Conservation (phyloP, 78 protist genomes). For the Guillardia theta region DNA sequence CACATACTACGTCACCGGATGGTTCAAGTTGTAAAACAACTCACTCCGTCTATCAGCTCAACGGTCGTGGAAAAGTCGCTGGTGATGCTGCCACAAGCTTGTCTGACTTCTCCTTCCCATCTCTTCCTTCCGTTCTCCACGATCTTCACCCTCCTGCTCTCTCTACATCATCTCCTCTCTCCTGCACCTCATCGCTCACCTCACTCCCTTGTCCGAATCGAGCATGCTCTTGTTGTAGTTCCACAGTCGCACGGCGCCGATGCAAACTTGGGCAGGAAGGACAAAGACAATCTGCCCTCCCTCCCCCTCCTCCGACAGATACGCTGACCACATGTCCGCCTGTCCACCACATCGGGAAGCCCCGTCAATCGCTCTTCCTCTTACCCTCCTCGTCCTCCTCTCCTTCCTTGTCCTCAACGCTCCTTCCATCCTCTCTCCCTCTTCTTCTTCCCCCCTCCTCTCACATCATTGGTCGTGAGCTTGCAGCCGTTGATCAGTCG, state of each 20-base stretch:
- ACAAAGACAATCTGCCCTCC: background rate
- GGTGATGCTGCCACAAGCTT: background rate
- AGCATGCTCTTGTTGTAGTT: background rate
- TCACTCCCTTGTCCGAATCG: background rate
- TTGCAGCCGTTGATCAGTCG: background rate
- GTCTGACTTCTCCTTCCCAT: background rate
- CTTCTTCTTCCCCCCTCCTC: too few species aligned
- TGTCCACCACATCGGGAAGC: background rate
- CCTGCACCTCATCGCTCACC: background rate
- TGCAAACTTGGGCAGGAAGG: background rate
- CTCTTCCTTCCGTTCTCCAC: background rate
- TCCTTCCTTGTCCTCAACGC: too few species aligned
- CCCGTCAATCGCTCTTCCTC: background rate
- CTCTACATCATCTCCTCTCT: background rate
- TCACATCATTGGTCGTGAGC: background rate
- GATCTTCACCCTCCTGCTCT: background rate
- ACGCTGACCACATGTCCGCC: too few species aligned
- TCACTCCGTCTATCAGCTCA: too few species aligned
- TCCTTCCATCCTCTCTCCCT: too few species aligned
- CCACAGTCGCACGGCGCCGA: background rate
- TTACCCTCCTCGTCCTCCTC: too few species aligned
- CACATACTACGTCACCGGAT: too few species aligned
- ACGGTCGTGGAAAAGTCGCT: background rate
- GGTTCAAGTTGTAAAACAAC: too few species aligned
- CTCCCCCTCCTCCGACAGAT: too few species aligned